Evolutionary conservation across 805 yeast species (phyloP), one percentile per base, ranked within the genome.

Genomic region (Ogataea allantospora): DNA sequence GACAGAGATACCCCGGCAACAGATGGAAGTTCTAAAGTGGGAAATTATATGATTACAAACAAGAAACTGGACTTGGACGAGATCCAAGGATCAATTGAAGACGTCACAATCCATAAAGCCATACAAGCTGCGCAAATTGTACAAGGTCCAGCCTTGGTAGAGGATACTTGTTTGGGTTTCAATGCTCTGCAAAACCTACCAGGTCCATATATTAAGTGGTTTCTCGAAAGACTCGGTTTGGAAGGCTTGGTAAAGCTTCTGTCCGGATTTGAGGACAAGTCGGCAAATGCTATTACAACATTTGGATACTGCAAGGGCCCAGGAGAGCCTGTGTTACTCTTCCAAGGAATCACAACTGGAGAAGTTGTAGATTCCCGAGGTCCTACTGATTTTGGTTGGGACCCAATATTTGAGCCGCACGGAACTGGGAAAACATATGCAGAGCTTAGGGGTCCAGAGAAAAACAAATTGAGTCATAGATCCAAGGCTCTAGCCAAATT

Each of bases 131-230:
- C 91, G 5, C 55, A 60, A 9, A 56, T 75, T 7, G 59, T 80
- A 19, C 37, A 61, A 3, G 93, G 95, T 0, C 91, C 98, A 0
- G 97, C 88, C 0, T 70, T 93, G 40, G 96, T 89, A 3, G 99
- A 93, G 58, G 99, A 93, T 54, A 93, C 99, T 0, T 89, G 95
- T 34, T 73, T 93, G 26, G 86, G 83, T 4, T 93, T 84, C 62
- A 74, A 74, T 33, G 96, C 95, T 2, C 71, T 83, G 55, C 80
- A 84, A 35, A 70, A 72, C 45, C 72, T 93, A 33, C 99, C 99
- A 3, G 99, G 99, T 16, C 98, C 98, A 1, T 63, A 62, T 38
- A 74, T 76, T 63, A 91, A 91, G 62, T 91, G 99, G 99, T 93
- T 93, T 63, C 73, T 87, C 30, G 68, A 79, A 46, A 63, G 75